phyloP scores from a whole-genome alignment of 2,329 filamentous ascomycete species.

The Nannizziopsis arthrosporioides region DNA sequence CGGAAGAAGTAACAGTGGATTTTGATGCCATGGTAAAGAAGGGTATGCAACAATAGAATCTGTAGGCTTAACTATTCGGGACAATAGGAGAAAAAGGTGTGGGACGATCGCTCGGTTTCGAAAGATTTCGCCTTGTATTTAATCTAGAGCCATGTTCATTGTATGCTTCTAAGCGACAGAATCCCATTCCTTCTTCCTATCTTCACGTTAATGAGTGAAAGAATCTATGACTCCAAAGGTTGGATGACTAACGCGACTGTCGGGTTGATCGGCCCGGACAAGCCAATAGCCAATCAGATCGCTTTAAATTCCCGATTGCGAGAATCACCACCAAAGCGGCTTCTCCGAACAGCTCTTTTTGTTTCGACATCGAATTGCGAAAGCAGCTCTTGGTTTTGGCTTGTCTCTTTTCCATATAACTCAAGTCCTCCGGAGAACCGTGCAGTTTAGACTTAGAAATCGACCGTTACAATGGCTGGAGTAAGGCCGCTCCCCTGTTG shows the following conservation, averaged over 20 bases:
- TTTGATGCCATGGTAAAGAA: slow-evolving; percentile 2
- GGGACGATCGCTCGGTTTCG: no score
- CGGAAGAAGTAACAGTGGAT: slow-evolving; percentile 41
- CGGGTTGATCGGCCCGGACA: background rate
- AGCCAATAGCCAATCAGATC: slow-evolving; percentile 11
- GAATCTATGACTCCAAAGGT: background rate
- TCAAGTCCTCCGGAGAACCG: background rate
- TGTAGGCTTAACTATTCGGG: no score
- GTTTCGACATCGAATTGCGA: slow-evolving; percentile 1
- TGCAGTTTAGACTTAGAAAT: background rate
- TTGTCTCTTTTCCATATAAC: slow-evolving; percentile 1
- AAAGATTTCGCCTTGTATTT: no score
- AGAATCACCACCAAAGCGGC: background rate
- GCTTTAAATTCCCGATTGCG: slow-evolving; percentile 12
- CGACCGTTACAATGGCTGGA: slow-evolving; percentile 42
- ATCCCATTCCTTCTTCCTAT: no score
- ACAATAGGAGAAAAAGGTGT: no score
- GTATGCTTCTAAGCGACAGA: no score
- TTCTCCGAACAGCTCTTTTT: background rate
- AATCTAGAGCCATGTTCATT: no score
- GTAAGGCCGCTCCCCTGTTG: slow-evolving; percentile 34
- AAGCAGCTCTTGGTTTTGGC: background rate
- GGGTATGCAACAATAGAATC: no score
- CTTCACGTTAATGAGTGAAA: background rate
- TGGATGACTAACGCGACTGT: background rate